Conservation (phyloP, 2,329 filamentous ascomycete species). For the Hypomyces rosellus region DNA sequence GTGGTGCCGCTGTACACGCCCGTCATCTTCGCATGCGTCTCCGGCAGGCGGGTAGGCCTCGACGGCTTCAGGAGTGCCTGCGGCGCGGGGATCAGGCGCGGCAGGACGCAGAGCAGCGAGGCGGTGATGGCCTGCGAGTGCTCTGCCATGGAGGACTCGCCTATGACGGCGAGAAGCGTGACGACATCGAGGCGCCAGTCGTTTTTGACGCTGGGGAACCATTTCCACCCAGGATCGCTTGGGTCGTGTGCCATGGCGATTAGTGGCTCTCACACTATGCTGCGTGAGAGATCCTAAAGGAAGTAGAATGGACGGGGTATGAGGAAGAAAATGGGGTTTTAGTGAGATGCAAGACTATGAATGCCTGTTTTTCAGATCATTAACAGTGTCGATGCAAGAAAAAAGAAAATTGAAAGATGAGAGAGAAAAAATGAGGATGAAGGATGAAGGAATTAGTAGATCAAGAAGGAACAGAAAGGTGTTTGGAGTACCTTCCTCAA, state of each 20-base stretch:
- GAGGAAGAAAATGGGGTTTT: no score
- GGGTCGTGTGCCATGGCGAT: constrained; percentile 19
- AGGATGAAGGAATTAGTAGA: no score
- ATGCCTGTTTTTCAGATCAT: no score
- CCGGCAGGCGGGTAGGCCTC: constrained; percentile 50
- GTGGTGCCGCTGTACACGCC: constrained; percentile 53
- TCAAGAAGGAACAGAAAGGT: no score
- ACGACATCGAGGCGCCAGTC: constrained; percentile 56
- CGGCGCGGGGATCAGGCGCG: constrained; percentile 55
- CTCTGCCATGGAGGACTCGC: constrained; percentile 52
- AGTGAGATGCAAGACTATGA: no score
- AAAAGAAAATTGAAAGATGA: no score
- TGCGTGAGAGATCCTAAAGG: not conserved
- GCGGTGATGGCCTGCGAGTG: constrained; percentile 54
- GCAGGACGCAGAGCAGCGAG: constrained; percentile 51
- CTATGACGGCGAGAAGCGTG: constrained; percentile 56
- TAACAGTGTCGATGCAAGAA: no score
- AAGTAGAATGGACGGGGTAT: no score
- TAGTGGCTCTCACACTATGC: not conserved
- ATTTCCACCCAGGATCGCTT: constrained; percentile 26
- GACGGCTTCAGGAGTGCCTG: constrained; percentile 54
- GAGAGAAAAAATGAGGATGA: no score
- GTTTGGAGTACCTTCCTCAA: no score
- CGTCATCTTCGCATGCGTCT: constrained; percentile 46
- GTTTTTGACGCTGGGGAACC: constrained; percentile 37